These are phyloP conservation scores for Desmodesmus armatus DNA, from an alignment of 139 green algal species.

Conservation along the genomic window DNA sequence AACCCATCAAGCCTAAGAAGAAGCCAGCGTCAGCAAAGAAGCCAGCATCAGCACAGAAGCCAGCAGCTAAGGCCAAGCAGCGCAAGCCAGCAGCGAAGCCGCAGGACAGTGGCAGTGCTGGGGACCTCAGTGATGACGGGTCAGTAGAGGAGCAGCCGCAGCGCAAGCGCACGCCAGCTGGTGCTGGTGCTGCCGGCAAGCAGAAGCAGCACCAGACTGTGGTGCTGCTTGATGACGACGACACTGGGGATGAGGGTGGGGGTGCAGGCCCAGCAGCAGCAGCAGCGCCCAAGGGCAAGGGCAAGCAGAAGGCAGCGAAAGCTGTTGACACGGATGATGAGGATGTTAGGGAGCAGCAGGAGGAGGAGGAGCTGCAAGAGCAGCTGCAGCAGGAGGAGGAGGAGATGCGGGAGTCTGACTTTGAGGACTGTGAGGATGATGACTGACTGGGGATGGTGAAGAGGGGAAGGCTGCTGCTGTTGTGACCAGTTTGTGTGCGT, in stretches of 20 bases:
- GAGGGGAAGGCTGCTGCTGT: not conserved
- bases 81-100: not conserved
- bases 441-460: not conserved
- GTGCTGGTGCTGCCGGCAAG: too few relatives aligned
- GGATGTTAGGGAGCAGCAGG: constrained; percentile 13
- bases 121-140: not conserved
- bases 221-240: not conserved
- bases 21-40: not conserved
- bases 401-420: constrained; percentile 7
- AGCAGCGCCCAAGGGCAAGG: not conserved
- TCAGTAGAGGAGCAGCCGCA: not conserved
- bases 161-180: not conserved
- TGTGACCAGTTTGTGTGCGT: too few relatives aligned
- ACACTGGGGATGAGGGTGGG: not conserved
- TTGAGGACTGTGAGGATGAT: constrained; percentile 29
- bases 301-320: not conserved
- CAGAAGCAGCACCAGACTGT: not conserved
- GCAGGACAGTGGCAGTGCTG: not conserved
- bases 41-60: not conserved
- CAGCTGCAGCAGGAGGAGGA: constrained; percentile 1
- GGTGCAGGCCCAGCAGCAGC: not conserved
- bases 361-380: constrained; percentile 12
- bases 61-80: not conserved
- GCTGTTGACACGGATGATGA: constrained; percentile 8
- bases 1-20: too few relatives aligned